Conservation (phyloP, 768 basidiomycete genomes). For the Asterophora lycoperdoides region DNA sequence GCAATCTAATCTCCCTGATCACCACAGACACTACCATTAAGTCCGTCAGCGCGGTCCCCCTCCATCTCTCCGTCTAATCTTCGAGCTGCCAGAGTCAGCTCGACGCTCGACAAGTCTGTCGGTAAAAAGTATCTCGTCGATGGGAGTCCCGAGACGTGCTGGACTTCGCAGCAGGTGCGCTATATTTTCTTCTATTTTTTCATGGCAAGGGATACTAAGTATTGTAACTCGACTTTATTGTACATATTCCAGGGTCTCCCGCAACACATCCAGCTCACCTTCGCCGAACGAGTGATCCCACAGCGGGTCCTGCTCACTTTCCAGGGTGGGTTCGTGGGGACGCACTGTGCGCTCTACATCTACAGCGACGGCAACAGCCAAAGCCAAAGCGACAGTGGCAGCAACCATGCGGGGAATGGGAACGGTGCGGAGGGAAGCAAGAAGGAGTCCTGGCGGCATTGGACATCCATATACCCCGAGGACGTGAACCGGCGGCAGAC, state of each 20-base stretch:
- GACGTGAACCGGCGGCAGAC: constrained; percentile 72
- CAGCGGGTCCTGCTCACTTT: constrained; percentile 61
- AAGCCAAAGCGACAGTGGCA: no score
- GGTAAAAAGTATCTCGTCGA: constrained; percentile 71
- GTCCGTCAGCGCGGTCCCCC: constrained; percentile 27
- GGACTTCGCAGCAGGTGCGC: constrained; percentile 74
- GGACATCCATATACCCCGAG: constrained; percentile 66
- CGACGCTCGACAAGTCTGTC: constrained; percentile 68
- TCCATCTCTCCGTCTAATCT: constrained; percentile 6
- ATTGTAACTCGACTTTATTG: background rate
- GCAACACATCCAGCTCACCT: constrained; percentile 68
- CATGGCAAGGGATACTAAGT: no score
- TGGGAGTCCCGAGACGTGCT: constrained; percentile 73
- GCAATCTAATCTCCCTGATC: constrained; percentile 35
- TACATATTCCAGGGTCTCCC: constrained; percentile 59
- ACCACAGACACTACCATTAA: constrained; percentile 46
- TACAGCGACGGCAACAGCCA: no score
- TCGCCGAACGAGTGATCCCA: constrained; percentile 51
- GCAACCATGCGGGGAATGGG: no score
- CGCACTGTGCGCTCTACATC: constrained; percentile 49
- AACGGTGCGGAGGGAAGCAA: no score
- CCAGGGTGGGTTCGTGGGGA: constrained; percentile 85
- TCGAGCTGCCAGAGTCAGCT: constrained; percentile 60
- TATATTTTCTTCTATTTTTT: background rate
- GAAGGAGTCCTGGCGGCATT: constrained; percentile 46